Conservation (phyloP, 768 basidiomycete genomes). For the Ephemerocybe angulata region DNA sequence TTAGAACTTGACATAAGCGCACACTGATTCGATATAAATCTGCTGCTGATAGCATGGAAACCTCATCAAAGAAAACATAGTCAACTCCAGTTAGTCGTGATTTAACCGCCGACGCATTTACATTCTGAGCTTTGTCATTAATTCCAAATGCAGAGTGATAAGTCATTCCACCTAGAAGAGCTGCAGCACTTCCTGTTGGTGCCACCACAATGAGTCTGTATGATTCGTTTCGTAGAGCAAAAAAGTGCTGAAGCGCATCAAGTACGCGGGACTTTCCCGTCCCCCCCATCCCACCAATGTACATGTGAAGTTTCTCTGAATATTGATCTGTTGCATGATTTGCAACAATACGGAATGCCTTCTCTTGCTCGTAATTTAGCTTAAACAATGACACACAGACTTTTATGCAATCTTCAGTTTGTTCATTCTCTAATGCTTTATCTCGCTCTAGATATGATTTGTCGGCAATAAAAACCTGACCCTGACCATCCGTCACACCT, state of each 20-base stretch:
- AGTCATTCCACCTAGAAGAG: slow-evolving; percentile 20
- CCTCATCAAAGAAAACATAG: slow-evolving; percentile 39
- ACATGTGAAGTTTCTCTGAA: background rate
- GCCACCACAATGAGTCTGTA: slow-evolving; percentile 3
- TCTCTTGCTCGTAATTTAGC: no score
- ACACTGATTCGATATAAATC: slow-evolving; percentile 25
- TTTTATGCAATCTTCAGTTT: no score
- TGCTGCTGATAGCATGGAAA: slow-evolving; percentile 37
- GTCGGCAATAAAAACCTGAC: no score
- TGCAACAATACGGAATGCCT: no score
- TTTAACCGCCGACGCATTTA: background rate
- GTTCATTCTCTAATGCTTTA: no score
- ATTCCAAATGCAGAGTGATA: slow-evolving; percentile 24
- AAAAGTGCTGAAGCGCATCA: slow-evolving; percentile 22
- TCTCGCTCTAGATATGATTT: no score
- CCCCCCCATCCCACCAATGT: background rate
- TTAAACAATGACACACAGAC: no score
- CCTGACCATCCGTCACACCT: no score
- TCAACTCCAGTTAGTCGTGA: slow-evolving; percentile 22
- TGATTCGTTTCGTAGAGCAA: slow-evolving; percentile 11
- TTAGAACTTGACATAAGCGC: slow-evolving; percentile 16
- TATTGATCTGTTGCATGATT: no score
- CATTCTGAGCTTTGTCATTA: background rate
- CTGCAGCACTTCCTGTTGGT: slow-evolving; percentile 19
- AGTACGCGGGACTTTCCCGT: background rate